Evolutionary conservation across 208 protist species (phyloP).

Genomic region (Porcisia deanei): DNA sequence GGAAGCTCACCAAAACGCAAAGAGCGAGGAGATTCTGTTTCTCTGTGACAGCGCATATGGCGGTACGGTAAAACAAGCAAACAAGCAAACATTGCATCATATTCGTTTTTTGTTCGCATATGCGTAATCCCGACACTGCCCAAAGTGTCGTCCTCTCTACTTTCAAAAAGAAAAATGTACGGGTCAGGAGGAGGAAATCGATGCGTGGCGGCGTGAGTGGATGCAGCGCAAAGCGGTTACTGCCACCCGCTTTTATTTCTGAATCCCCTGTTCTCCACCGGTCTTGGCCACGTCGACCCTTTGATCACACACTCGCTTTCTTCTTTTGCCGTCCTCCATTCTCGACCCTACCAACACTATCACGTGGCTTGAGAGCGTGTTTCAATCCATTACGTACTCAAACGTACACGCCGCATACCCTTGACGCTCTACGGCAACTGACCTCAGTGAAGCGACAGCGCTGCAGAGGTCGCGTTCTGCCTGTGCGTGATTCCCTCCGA

Average conservation of each 20-base stretch:
- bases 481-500: background rate
- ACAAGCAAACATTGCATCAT: background rate
- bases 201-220: background rate
- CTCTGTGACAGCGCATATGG: too few relatives aligned
- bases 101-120: too few relatives aligned
- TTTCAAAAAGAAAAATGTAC: too few relatives aligned
- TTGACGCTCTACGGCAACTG: background rate
- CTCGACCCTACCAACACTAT: background rate
- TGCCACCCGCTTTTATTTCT: background rate
- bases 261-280: background rate
- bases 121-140: too few relatives aligned
- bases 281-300: background rate
- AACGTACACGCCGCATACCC: background rate
- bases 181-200: background rate
- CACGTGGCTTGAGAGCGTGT: background rate
- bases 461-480: constrained; percentile 5
- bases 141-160: too few relatives aligned
- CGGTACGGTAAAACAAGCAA: background rate
- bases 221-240: background rate
- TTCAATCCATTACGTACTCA: background rate
- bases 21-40: too few relatives aligned
- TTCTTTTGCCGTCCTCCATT: constrained; percentile 13
- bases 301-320: background rate
- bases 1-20: too few relatives aligned
- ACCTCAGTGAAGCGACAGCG: constrained; percentile 1